phyloP scores from a whole-genome alignment of 169 alveolate genomes.

The Plasmodium fragile region DNA sequence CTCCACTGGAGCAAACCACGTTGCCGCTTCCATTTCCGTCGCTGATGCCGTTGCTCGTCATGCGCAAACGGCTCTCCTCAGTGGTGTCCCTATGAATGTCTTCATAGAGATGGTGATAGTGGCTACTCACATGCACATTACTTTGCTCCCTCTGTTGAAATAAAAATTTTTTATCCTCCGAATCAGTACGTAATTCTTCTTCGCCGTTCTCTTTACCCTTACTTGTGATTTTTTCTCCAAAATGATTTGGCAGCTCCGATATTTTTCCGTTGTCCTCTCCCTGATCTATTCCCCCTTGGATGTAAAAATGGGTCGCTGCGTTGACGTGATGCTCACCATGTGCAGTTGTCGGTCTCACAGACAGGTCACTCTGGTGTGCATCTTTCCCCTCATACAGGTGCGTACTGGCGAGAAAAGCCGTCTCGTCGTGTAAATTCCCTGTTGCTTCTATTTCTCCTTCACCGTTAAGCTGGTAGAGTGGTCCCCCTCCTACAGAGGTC shows the following conservation, averaged over 20 bases:
- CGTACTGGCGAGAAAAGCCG: neutral
- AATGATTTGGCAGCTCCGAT: neutral
- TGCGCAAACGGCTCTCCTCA: neutral
- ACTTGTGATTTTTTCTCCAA: neutral
- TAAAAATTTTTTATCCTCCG: neutral
- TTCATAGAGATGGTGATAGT: neutral
- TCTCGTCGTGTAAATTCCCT: neutral
- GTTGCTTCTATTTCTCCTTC: neutral
- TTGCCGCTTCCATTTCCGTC: neutral
- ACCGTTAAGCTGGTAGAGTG: neutral
- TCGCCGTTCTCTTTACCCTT: neutral
- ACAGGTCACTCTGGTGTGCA: neutral
- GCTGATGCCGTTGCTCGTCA: neutral
- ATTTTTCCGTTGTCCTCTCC: neutral
- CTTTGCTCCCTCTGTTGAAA: neutral
- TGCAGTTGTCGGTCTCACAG: neutral
- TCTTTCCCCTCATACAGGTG: neutral
- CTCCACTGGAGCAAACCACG: neutral
- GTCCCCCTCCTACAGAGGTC: neutral
- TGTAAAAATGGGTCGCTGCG: neutral
- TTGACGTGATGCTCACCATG: neutral
- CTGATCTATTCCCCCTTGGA: neutral
- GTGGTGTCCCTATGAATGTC: neutral
- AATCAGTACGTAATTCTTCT: neutral
- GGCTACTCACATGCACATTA: neutral